These are phyloP conservation scores for Hordeum pubiflorum DNA, from an alignment of 202 grass and related monocot species.

Conservation along the genomic window DNA sequence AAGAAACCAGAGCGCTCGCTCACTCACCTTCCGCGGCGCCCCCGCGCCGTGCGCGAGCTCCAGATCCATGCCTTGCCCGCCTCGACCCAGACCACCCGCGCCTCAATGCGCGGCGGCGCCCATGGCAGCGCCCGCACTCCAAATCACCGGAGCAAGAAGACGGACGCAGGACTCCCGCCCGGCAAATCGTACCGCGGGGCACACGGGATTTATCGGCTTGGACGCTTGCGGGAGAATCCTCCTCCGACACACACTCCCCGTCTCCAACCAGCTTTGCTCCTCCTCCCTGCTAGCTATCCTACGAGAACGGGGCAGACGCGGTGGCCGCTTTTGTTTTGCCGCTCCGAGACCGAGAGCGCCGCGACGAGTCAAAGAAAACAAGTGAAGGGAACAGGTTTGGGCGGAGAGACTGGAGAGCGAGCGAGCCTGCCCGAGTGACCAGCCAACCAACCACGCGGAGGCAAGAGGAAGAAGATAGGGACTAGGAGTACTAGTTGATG, in stretches of 20 bases:
- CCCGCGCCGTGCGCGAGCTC: slow-evolving; percentile 24
- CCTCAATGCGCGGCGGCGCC: slow-evolving; percentile 34
- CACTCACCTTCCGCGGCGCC: slow-evolving; percentile 38
- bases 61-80: slow-evolving; percentile 40
- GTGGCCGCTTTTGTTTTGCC: not conserved
- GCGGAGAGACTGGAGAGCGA: slow-evolving; percentile 1
- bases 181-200: slow-evolving; percentile 3
- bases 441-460: not conserved
- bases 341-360: slow-evolving; percentile 30
- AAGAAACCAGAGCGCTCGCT: not conserved
- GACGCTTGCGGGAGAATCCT: slow-evolving; percentile 25
- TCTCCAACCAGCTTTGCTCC: not conserved
- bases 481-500: not conserved
- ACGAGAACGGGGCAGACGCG: too few relatives aligned
- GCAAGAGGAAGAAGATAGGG: slow-evolving; percentile 4
- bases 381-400: not conserved
- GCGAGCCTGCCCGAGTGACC: not conserved
- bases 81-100: not conserved
- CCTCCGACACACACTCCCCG: not conserved
- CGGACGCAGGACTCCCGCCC: slow-evolving; percentile 12
- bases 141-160: slow-evolving; percentile 18
- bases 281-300: not conserved
- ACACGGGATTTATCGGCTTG: slow-evolving; percentile 31
- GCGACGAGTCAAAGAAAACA: slow-evolving; percentile 17
- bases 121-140: not conserved